Evolutionary conservation across 441 rosid genomes (phyloP), one percentile per base, ranked within the genome.

Genomic region (Gossypium trilobum): DNA sequence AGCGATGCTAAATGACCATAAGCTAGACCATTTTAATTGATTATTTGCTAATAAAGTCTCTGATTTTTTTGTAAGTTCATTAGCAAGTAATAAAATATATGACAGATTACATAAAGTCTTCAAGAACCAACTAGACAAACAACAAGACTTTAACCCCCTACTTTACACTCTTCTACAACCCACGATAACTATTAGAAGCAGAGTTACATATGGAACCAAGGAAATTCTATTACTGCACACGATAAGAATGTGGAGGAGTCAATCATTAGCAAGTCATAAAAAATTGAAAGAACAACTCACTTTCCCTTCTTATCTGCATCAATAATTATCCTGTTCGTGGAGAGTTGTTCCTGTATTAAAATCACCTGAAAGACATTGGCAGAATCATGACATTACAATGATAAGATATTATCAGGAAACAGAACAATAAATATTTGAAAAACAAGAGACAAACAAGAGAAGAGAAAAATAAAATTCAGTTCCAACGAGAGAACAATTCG

Each of bases 271-370:
- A 44, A 54, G 5, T 39, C 19, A 64, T 1, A 75, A 39, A 4
- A 74, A 74, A 51, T 66, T 66, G 59, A 54, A 68, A 74, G 58
- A 77, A 71, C 54, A 71, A 91, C 98, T 88, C 78, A 94, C 98
- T 94, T 92, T 73, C 97, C 95, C 69, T 94, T 94, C 86, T 86
- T 94, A 85, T 91, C 95, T n/a, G 85, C 87, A 73, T 89, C 99
- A 77, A 94, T 88, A 72, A 92, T 92, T 75, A 94, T 91, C 78
- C 97, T 87, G 67, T 94, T 94, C 85, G 92, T 92, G 6, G 97
- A 94, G 78, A 94, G 95, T 74, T 94, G 99, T 79, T 94, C 97
- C 82, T 92, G 97, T 74, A 94, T 94, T 82, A 92, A 79, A 74
- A 94, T 73, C 73, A 94, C 98, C 98, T 94, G 84, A 77, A 82